Conservation (phyloP, 116 monocot species). For the Papilionanthe hybrid region DNA sequence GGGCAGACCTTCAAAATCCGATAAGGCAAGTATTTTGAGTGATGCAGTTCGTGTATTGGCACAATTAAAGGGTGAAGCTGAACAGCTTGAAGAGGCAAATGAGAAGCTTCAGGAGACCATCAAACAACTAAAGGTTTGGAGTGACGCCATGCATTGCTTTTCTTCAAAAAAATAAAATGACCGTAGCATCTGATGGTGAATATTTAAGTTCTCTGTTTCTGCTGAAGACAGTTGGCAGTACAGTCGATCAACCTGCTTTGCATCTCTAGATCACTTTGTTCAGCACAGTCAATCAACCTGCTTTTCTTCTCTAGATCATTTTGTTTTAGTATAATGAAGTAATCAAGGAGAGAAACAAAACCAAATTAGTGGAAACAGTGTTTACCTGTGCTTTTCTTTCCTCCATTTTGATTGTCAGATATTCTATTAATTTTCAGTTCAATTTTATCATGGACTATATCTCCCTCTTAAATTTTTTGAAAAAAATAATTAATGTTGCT, state of each 20-base stretch:
- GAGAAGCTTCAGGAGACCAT: slow-evolving; percentile 70
- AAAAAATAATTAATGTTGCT: background rate
- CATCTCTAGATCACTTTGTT: too few species aligned
- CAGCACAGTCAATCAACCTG: too few species aligned
- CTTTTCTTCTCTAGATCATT: too few species aligned
- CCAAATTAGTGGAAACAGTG: background rate
- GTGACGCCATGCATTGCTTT: background rate
- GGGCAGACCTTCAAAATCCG: slow-evolving; percentile 49
- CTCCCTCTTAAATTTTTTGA: background rate
- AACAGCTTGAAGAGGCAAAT: slow-evolving; percentile 65
- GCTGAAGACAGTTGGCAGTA: background rate
- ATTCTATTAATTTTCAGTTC: background rate
- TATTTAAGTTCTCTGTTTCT: background rate
- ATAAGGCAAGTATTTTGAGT: slow-evolving; percentile 55
- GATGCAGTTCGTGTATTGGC: slow-evolving; percentile 57
- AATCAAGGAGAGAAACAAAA: too few species aligned
- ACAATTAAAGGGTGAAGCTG: slow-evolving; percentile 59
- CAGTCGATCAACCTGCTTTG: too few species aligned
- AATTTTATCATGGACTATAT: background rate
- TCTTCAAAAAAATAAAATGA: background rate
- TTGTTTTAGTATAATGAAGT: too few species aligned
- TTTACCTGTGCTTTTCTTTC: background rate
- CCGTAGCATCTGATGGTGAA: background rate
- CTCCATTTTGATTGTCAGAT: background rate
- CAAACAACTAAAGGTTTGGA: slow-evolving; percentile 69